Evolutionary conservation across 306 rosid genomes (phyloP), one percentile per base, ranked within the genome.

Genomic region (Lablab purpureus): DNA sequence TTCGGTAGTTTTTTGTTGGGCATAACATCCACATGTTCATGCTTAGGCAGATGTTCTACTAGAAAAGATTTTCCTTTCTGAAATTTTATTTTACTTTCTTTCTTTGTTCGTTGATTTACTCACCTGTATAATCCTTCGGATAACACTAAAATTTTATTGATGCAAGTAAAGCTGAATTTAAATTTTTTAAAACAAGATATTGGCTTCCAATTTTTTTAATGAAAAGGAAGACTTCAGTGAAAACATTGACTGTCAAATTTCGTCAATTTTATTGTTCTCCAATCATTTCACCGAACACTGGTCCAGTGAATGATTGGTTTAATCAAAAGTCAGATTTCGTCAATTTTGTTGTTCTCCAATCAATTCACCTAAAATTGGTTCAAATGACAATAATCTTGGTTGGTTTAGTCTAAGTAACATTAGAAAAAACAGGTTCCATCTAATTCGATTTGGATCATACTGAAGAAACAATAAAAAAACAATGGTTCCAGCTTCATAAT

Each of bases 1-100:
- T 67, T 41, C 0, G 7, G 66, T 68, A 34, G 69, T n/a, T 56
- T 68, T 21, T 67, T 17, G 15, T 66, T 37, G 68, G 67, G 56
- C 37, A 36, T 67, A 9, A 9, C 51, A 74, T 41, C 13, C 28
- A 10, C 27, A 36, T 54, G 22, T 30, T n/a, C 37, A 14, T 45
- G 64, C 25, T 56, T 23, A 23, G 69, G 41, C 18, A 10, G 25
- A 45, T 21, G 59, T 30, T 45, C 10, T 60, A 49, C 46, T 49
- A 15, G 36, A 34, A 13, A 49, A 49, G 27, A 19, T 64, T 56
- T 54, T 3, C 7, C 2, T 52, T 52, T 14, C 5, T 47, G 6
- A 47, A 15, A 17, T 52, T 18, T 19, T 9, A 21, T 55, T 55
- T 55, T 60, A 7, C 25, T 76, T 11, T n/a, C 18, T 50, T 50